Conservation (phyloP, 805 yeast genomes). For the Candida insectalens region DNA sequence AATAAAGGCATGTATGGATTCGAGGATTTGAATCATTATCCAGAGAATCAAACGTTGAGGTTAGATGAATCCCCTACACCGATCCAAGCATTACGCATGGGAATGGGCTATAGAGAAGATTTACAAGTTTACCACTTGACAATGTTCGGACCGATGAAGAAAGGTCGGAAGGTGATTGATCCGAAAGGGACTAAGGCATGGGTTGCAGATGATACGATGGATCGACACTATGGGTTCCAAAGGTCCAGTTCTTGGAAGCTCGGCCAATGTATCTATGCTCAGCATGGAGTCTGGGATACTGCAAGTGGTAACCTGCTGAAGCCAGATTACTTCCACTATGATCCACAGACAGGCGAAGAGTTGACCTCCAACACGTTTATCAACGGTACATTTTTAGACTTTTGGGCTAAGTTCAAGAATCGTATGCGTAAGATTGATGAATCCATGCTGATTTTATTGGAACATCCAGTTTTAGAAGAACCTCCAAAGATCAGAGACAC, state of each 20-base stretch:
- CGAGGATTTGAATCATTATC: conserved; percentile 41
- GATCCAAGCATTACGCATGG: conserved; percentile 62
- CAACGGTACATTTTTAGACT: conserved; percentile 56
- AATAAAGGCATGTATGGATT: conserved; percentile 65
- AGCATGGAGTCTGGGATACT: conserved; percentile 67
- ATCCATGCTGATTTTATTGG: conserved; percentile 51
- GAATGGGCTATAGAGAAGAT: conserved; percentile 63
- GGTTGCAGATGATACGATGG: conserved; percentile 46
- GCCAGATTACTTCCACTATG: conserved; percentile 41
- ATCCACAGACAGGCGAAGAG: conserved; percentile 27
- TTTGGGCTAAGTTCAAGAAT: conserved; percentile 40
- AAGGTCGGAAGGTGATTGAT: conserved; percentile 45
- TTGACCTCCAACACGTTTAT: conserved; percentile 48
- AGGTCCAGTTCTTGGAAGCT: conserved; percentile 57
- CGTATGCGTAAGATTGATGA: conserved; percentile 36
- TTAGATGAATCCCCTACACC: conserved; percentile 81
- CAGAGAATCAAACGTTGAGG: conserved; percentile 55
- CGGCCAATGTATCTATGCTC: conserved; percentile 76
- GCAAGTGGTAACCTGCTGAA: conserved; percentile 28
- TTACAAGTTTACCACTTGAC: conserved; percentile 67
- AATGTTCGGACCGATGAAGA: conserved; percentile 66
- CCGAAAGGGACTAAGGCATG: conserved; percentile 66
- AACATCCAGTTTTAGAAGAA: conserved; percentile 69
- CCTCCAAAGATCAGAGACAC: conserved; percentile 61
- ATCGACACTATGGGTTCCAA: conserved; percentile 59